Evolutionary conservation across 495 filamentous ascomycete species (phyloP).

Genomic region (Neurospora pannonica): DNA sequence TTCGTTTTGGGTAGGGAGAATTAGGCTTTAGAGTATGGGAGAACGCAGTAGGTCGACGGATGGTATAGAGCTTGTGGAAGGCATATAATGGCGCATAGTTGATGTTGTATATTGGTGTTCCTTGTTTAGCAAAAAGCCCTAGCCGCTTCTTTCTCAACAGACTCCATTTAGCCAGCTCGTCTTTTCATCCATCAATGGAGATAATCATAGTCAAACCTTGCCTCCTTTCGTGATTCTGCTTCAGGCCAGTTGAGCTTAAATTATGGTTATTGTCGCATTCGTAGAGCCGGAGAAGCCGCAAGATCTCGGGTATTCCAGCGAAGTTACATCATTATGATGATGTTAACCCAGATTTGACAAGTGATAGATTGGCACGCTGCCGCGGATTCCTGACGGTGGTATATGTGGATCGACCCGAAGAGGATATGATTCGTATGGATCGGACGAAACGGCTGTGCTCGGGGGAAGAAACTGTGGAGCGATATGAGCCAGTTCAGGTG

Average conservation of each 20-base stretch:
- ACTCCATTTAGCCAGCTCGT: not conserved
- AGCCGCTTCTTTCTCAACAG: not conserved
- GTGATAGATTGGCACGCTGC: constrained; percentile 7
- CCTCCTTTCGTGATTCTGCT: not conserved
- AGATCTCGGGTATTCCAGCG: not conserved
- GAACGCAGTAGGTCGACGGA: not conserved
- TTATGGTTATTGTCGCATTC: not conserved
- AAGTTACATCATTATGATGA: not conserved
- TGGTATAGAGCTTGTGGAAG: not conserved
- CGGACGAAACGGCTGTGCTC: constrained; percentile 4
- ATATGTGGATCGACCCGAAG: constrained; percentile 5
- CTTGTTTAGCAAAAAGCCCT: not conserved
- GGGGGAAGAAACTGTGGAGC: constrained; percentile 16
- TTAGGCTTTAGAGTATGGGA: not conserved
- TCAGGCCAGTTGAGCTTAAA: not conserved
- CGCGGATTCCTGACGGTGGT: not conserved
- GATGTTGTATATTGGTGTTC: not conserved
- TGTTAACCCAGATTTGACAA: constrained; percentile 7
- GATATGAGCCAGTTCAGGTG: constrained; percentile 1
- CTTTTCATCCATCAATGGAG: not conserved
- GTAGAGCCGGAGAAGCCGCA: not conserved
- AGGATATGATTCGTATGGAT: constrained; percentile 13
- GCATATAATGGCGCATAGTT: not conserved
- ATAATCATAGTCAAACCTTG: not conserved
- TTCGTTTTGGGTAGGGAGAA: constrained; percentile 29